Evolutionary conservation across 1,284 basidiomycete genomes (phyloP).

Genomic region (Schizophyllum commune): DNA sequence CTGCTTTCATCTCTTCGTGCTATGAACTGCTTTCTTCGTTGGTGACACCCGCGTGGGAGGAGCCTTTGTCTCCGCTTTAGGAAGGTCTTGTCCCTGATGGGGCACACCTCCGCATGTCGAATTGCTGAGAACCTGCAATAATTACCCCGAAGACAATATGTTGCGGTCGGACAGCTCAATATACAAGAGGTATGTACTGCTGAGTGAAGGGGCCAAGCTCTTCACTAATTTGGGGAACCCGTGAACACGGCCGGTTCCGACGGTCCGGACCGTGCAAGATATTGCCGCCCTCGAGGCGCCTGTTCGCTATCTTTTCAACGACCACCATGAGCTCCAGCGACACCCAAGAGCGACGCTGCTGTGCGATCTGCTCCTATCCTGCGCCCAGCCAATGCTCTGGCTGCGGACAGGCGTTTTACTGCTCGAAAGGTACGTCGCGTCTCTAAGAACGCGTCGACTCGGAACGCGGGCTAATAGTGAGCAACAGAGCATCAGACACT

Average conservation of each 20-base stretch:
- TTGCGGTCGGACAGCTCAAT: no score
- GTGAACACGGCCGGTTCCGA: background rate
- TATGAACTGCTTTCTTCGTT: no score
- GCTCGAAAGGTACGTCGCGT: background rate
- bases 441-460: background rate
- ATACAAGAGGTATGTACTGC: no score
- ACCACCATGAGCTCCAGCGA: background rate
- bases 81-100: background rate
- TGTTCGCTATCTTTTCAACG: background rate
- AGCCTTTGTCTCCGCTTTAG: background rate
- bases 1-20: no score
- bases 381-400: background rate
- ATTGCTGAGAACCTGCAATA: background rate
- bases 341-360: background rate
- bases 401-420: background rate
- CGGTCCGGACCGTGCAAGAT: background rate
- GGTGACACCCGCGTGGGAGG: no score
- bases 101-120: background rate
- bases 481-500: background rate
- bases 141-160: background rate
- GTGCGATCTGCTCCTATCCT: background rate
- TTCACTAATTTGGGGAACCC: no score
- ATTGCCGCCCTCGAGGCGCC: background rate
- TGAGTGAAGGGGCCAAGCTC: no score
- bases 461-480: background rate